Evolutionary conservation across 805 yeast species (phyloP).

Genomic region (Candida golubevii): DNA sequence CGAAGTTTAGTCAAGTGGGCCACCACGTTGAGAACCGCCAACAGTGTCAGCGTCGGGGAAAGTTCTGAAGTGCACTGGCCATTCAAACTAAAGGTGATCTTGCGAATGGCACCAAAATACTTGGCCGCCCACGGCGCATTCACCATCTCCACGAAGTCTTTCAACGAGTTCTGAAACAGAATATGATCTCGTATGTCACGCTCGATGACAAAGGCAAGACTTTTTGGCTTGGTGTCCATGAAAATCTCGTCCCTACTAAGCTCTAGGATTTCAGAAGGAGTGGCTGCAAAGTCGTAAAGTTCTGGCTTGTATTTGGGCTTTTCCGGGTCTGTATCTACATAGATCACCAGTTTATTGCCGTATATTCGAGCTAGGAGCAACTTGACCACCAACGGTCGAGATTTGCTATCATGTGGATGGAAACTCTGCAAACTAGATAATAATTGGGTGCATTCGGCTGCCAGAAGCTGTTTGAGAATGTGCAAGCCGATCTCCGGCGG

Average conservation of each 20-base stretch:
- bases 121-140: background rate
- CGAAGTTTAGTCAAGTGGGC: slow-evolving; percentile 20
- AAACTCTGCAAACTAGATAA: background rate
- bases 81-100: slow-evolving; percentile 22
- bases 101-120: slow-evolving; percentile 13
- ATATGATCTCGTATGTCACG: slow-evolving; percentile 13
- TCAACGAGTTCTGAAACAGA: slow-evolving; percentile 10
- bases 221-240: slow-evolving; percentile 5
- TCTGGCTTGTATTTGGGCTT: background rate
- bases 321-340: slow-evolving; percentile 2
- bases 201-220: slow-evolving; percentile 5
- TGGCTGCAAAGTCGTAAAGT: slow-evolving; percentile 8
- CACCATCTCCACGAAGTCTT: slow-evolving; percentile 14
- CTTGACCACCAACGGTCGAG: background rate
- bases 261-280: slow-evolving; percentile 5
- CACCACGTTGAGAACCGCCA: slow-evolving; percentile 26
- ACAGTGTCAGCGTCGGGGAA: slow-evolving; percentile 29
- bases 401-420: background rate
- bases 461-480: slow-evolving; percentile 9
- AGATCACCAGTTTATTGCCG: slow-evolving; percentile 8
- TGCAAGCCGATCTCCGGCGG: slow-evolving; percentile 13
- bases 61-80: slow-evolving; percentile 26
- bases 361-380: slow-evolving; percentile 11
- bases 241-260: slow-evolving; percentile 7
- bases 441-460: slow-evolving; percentile 3